Conservation (phyloP, 2,329 filamentous ascomycete genomes). For the Spiromastix sp. region DNA sequence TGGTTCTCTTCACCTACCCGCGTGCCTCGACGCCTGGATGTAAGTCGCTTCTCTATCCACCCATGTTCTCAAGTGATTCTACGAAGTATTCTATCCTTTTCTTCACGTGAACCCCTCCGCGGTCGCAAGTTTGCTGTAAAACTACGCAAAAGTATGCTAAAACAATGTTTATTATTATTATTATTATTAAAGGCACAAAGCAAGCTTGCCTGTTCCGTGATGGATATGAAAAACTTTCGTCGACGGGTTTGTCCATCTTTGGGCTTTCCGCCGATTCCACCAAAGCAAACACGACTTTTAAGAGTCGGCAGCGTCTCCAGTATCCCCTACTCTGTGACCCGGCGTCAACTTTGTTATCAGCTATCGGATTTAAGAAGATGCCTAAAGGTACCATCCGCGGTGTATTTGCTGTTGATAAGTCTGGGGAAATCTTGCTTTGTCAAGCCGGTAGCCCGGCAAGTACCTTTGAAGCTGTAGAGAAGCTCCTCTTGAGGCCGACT, state of each 20-base stretch:
- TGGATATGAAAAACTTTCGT: conserved; percentile 63
- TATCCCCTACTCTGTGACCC: conserved; percentile 85
- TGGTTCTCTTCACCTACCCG: conserved; percentile 92
- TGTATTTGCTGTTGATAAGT: conserved; percentile 77
- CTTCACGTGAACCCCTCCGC: too few relatives aligned
- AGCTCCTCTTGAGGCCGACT: conserved; percentile 57
- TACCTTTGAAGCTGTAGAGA: conserved; percentile 67
- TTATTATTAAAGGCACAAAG: conserved; percentile 78
- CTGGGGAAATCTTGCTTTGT: conserved; percentile 66
- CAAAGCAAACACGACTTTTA: conserved; percentile 88
- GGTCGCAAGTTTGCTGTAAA: too few relatives aligned
- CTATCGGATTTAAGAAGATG: conserved; percentile 81
- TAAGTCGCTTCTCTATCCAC: conserved; percentile 40
- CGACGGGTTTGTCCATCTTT: conserved; percentile 74
- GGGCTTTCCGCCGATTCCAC: conserved; percentile 80
- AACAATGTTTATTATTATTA: too few relatives aligned
- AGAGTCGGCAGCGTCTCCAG: conserved; percentile 78
- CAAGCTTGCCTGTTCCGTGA: conserved; percentile 94
- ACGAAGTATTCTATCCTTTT: conserved; percentile 1
- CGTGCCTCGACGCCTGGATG: conserved; percentile 90
- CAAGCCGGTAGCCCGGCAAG: conserved; percentile 66
- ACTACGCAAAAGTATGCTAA: too few relatives aligned
- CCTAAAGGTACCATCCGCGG: conserved; percentile 74
- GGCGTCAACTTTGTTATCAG: conserved; percentile 60
- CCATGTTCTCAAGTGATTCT: conserved; percentile 2